Evolutionary conservation across 768 basidiomycete genomes (phyloP).

Genomic region (Lentinus tigrinus): DNA sequence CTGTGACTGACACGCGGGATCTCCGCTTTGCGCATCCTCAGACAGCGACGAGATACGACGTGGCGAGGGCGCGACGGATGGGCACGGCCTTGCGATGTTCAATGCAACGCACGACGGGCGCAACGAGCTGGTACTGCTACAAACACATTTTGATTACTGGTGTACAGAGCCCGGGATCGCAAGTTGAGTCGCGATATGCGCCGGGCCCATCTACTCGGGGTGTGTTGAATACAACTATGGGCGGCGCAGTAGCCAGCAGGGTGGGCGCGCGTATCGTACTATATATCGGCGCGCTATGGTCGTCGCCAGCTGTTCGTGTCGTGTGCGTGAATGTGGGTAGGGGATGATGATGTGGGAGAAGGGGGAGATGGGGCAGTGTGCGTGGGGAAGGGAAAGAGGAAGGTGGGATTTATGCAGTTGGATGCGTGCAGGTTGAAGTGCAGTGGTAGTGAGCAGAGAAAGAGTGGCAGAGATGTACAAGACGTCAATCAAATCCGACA

Average conservation of each 20-base stretch:
- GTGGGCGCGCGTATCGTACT: background rate
- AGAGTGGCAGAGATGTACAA: constrained; percentile 5
- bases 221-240: constrained; percentile 5
- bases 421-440: constrained; percentile 30
- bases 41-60: background rate
- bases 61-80: background rate
- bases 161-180: constrained; percentile 25
- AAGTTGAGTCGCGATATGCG: constrained; percentile 34
- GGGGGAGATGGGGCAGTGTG: background rate
- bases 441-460: constrained; percentile 4
- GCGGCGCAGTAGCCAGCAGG: constrained; percentile 5
- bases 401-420: background rate
- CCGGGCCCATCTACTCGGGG: constrained; percentile 9
- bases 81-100: too few species aligned
- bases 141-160: constrained; percentile 13
- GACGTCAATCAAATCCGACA: background rate
- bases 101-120: background rate
- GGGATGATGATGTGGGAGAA: background rate
- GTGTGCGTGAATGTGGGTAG: background rate
- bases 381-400: background rate
- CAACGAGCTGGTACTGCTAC: constrained; percentile 7
- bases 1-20: background rate
- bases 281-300: background rate
- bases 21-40: background rate
- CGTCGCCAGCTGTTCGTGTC: constrained; percentile 17